These are phyloP conservation scores for Penicillium janthinellum DNA, from an alignment of 2,329 filamentous ascomycete genomes.

Conservation along the genomic window DNA sequence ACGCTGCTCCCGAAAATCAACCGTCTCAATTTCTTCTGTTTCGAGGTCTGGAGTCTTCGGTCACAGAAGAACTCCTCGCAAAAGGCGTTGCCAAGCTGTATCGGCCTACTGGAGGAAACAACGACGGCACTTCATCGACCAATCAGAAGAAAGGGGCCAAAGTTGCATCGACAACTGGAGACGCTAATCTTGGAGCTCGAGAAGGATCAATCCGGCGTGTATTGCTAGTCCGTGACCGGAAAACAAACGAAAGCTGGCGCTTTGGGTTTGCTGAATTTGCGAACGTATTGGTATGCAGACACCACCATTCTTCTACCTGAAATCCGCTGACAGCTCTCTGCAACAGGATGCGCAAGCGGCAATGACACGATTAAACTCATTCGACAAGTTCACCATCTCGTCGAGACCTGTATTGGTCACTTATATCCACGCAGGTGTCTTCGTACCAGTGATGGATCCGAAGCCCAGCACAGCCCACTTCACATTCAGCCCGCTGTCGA, in stretches of 20 bases:
- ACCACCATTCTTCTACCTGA: neutral
- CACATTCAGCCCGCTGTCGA: slow-evolving; percentile 71
- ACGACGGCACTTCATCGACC: slow-evolving; percentile 32
- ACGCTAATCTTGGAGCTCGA: slow-evolving; percentile 68
- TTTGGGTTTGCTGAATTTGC: slow-evolving; percentile 86
- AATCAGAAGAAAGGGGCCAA: slow-evolving; percentile 52
- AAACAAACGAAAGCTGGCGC: slow-evolving; percentile 71
- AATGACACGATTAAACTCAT: slow-evolving; percentile 69
- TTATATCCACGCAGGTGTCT: slow-evolving; percentile 83
- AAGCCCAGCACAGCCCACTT: slow-evolving; percentile 61
- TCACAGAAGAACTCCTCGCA: slow-evolving; percentile 72
- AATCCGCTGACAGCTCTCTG: slow-evolving; percentile 5
- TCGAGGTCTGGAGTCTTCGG: slow-evolving; percentile 68
- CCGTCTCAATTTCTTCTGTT: slow-evolving; percentile 77
- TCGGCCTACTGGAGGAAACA: slow-evolving; percentile 50
- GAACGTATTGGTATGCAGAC: slow-evolving; percentile 58
- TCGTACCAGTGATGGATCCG: slow-evolving; percentile 70
- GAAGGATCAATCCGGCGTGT: slow-evolving; percentile 75
- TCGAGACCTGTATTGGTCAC: slow-evolving; percentile 70
- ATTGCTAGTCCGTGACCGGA: slow-evolving; percentile 72
- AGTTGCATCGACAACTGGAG: slow-evolving; percentile 58
- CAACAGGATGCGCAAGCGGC: slow-evolving; percentile 69
- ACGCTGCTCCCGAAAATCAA: slow-evolving; percentile 56
- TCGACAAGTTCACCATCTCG: slow-evolving; percentile 75
- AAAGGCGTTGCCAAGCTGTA: slow-evolving; percentile 75